Conservation (phyloP, 2,329 filamentous ascomycete species). For the Xylaria arbuscula region DNA sequence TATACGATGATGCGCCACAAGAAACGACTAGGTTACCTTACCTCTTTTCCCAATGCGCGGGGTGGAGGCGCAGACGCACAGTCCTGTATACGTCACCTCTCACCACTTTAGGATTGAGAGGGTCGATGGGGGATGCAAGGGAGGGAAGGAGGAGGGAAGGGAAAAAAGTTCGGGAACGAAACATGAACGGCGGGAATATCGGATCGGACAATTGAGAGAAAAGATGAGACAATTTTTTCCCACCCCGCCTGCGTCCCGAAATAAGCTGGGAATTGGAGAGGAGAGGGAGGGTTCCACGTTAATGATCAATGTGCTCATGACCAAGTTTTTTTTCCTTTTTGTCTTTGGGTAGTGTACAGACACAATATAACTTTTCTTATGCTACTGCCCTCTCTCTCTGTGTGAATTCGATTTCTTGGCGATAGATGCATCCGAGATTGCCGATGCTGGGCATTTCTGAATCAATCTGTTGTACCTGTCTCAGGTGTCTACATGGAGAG, state of each 20-base stretch:
- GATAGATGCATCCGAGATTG: constrained; percentile 13
- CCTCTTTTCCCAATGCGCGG: no score
- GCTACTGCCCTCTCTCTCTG: not conserved
- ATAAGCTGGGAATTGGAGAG: not conserved
- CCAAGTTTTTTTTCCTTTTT: constrained; percentile 5
- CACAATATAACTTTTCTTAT: not conserved
- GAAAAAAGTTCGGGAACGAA: constrained; percentile 14
- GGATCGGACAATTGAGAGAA: not conserved
- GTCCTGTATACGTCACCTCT: constrained; percentile 1
- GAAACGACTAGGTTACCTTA: not conserved
- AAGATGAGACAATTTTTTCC: not conserved
- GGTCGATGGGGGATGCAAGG: not conserved
- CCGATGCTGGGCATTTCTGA: constrained; percentile 25
- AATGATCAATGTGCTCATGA: constrained; percentile 30
- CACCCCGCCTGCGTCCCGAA: not conserved
- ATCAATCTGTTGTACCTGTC: not conserved
- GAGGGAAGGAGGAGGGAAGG: not conserved
- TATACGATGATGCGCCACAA: constrained; percentile 14
- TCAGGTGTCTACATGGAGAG: not conserved
- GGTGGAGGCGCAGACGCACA: not conserved
- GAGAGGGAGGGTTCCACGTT: not conserved
- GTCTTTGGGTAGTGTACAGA: not conserved
- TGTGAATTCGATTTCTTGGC: not conserved
- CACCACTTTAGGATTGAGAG: not conserved
- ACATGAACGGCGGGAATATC: not conserved